Percentiles rank a stretch among this genome's conserved stretches.
Evolutionary conservation across 495 filamentous ascomycete species (phyloP).

Genomic region (Hypoxylon perforatum): DNA sequence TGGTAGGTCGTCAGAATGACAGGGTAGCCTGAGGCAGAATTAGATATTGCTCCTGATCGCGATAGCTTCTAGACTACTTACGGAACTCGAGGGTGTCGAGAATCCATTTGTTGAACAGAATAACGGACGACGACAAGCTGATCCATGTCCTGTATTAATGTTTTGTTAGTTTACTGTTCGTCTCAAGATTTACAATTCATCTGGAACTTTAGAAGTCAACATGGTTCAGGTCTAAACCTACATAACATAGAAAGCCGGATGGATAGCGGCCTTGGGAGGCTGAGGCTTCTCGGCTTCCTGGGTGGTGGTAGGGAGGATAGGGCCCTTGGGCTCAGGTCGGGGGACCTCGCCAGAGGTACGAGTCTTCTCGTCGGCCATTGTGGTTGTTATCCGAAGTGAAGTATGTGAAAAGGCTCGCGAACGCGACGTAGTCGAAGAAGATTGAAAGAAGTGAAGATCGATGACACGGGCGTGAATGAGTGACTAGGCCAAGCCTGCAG

Average conservation of each 20-base stretch:
- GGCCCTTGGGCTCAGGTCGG: constrained; percentile 63
- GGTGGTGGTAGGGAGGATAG: constrained; percentile 82
- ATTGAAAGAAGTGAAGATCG: constrained; percentile 46
- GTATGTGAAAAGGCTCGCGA: constrained; percentile 10
- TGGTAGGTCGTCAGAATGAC: constrained; percentile 95
- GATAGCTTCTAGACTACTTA: constrained; percentile 59
- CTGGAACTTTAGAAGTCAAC: background rate
- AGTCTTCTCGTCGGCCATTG: constrained; percentile 77
- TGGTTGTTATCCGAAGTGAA: constrained; percentile 37
- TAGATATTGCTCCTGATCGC: constrained; percentile 38
- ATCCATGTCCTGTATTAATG: constrained; percentile 81
- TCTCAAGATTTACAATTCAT: too few species aligned
- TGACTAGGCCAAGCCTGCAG: constrained; percentile 41
- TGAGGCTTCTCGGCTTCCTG: constrained; percentile 73
- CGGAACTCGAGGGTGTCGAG: constrained; percentile 84
- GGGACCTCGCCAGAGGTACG: constrained; percentile 80
- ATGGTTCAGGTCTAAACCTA: constrained; percentile 59
- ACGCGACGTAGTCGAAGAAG: constrained; percentile 60
- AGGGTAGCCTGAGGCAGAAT: constrained; percentile 60
- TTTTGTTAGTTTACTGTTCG: constrained; percentile 38
- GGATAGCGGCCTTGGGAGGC: constrained; percentile 71
- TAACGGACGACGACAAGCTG: constrained; percentile 87
- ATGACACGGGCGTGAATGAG: constrained; percentile 39
- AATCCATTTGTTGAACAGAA: constrained; percentile 99
- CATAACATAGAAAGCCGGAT: constrained; percentile 90